A percentile compares a stretch with the other conserved stretches of the same genome.
Evolutionary conservation across 768 basidiomycete species (phyloP).

Genomic region (Boletus sp.): DNA sequence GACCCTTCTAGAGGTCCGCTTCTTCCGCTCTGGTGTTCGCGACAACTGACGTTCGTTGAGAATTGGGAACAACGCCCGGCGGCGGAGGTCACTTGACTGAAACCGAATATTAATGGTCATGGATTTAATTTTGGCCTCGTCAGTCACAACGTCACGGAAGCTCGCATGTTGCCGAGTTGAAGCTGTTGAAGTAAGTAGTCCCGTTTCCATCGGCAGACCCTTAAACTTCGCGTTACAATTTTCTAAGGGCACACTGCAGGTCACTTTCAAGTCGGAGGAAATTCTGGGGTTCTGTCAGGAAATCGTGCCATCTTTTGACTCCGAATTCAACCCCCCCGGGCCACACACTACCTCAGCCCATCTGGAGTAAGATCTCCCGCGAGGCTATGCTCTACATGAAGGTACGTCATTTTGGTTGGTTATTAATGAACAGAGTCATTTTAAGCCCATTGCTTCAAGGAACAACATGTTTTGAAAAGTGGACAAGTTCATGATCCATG

Average conservation of each 20-base stretch:
- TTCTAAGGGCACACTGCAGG: background rate
- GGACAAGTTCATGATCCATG: background rate
- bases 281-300: background rate
- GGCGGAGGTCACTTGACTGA: background rate
- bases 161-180: background rate
- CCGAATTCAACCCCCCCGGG: background rate
- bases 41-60: background rate
- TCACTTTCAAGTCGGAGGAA: background rate
- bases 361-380: background rate
- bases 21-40: background rate
- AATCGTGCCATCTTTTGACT: background rate
- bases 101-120: background rate
- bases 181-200: no score
- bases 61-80: background rate
- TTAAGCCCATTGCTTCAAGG: background rate
- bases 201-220: no score
- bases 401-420: background rate
- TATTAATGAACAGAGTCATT: no score
- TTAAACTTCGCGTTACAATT: background rate
- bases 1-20: background rate
- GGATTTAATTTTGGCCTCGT: background rate
- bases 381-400: background rate
- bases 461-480: background rate
- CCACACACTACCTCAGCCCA: background rate
- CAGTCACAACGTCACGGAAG: background rate